Conservation (phyloP, 768 basidiomycete species). For the Ramaria sp. region DNA sequence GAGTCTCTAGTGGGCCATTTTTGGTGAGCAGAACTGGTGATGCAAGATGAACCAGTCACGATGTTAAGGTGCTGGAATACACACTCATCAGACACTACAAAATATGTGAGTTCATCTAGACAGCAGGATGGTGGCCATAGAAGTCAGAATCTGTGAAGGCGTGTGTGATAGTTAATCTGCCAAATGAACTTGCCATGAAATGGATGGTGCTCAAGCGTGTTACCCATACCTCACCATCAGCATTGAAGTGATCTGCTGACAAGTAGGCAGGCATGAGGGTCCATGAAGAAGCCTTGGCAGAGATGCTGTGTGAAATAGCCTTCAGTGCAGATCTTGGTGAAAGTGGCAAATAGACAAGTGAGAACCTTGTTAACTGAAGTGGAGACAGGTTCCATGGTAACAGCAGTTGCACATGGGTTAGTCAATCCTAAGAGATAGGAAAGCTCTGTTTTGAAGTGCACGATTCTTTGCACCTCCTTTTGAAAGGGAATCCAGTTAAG, state of each 20-base stretch:
- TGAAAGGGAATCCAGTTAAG: constrained; percentile 76
- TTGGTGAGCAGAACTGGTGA: constrained; percentile 66
- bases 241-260: constrained; percentile 43
- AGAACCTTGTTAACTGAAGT: constrained; percentile 83
- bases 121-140: too few species aligned
- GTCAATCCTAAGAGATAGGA: too few species aligned
- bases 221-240: constrained; percentile 78
- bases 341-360: constrained; percentile 84
- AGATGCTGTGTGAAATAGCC: constrained; percentile 65
- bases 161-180: constrained; percentile 86
- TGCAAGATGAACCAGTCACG: constrained; percentile 64
- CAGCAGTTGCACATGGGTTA: too few species aligned
- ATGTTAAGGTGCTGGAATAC: too few species aligned
- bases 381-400: constrained; percentile 84
- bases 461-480: constrained; percentile 55
- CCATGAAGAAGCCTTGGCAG: constrained; percentile 71
- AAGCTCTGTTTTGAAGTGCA: constrained; percentile 65
- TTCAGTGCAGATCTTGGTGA: too few species aligned
- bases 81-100: too few species aligned
- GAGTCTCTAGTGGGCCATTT: constrained; percentile 67
- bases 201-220: too few species aligned
- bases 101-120: too few species aligned
- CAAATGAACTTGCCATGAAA: constrained; percentile 87
- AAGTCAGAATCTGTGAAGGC: constrained; percentile 80
- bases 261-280: constrained; percentile 70